These are phyloP conservation scores for Phyllosticta citriasiana DNA, from an alignment of 2,329 filamentous ascomycete species.

Conservation along the genomic window DNA sequence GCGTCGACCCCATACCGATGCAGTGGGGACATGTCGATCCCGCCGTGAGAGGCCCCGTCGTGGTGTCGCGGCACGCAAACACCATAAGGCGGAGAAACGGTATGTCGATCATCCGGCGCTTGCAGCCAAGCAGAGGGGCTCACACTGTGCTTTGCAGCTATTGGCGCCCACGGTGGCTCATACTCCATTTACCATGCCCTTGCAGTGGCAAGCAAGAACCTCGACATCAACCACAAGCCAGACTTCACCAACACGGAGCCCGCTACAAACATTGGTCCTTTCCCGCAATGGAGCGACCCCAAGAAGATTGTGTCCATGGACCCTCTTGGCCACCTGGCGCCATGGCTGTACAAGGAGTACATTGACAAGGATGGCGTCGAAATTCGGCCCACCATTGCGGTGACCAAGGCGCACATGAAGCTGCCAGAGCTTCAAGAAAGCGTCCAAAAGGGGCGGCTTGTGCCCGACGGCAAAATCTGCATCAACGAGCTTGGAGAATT, in stretches of 20 bases:
- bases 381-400: constrained; percentile 80
- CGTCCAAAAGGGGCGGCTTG: constrained; percentile 65
- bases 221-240: constrained; percentile 70
- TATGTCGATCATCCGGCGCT: constrained; percentile 26
- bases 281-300: constrained; percentile 77
- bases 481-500: constrained; percentile 79
- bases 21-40: constrained; percentile 78
- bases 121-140: neutral
- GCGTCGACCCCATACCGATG: constrained; percentile 82
- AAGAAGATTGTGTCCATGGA: constrained; percentile 99
- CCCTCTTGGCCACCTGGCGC: constrained; percentile 77
- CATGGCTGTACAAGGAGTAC: constrained; percentile 70
- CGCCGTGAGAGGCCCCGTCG: constrained; percentile 68
- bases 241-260: constrained; percentile 83
- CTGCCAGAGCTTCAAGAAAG: constrained; percentile 90
- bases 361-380: constrained; percentile 74
- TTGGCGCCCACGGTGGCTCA: constrained; percentile 72
- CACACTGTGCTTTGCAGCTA: constrained; percentile 33
- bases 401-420: constrained; percentile 92
- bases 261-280: constrained; percentile 78
- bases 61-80: constrained; percentile 66
- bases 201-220: constrained; percentile 81
- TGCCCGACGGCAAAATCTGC: constrained; percentile 79
- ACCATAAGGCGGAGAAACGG: constrained; percentile 76
- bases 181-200: constrained; percentile 95